Conservation (phyloP, 345 rosid genomes). For the Ricinus communis region DNA sequence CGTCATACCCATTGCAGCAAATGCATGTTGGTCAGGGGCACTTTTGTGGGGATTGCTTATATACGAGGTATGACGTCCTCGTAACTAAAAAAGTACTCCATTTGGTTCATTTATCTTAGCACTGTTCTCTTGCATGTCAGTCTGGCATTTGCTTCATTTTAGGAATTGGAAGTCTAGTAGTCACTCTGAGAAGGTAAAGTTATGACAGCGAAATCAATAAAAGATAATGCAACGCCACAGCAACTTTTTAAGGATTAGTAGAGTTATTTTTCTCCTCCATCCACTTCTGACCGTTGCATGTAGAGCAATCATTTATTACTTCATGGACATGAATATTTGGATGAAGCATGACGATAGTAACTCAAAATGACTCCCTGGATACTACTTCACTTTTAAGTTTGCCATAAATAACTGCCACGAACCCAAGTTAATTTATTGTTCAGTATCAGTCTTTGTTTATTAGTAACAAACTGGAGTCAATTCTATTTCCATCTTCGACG, state of each 20-base stretch:
- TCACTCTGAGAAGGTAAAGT: neutral
- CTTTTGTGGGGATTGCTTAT: conserved; percentile 44
- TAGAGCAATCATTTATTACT: no score
- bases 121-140: neutral
- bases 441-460: neutral
- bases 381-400: neutral
- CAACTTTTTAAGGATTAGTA: no score
- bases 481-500: conserved; percentile 9
- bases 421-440: no score
- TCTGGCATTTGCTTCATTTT: neutral
- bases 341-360: neutral
- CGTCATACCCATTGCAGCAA: conserved; percentile 33
- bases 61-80: conserved; percentile 28
- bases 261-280: no score
- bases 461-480: neutral
- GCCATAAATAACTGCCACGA: neutral
- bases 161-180: neutral
- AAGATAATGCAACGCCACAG: no score
- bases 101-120: neutral
- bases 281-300: neutral
- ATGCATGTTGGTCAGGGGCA: conserved; percentile 38
- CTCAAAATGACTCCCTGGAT: neutral
- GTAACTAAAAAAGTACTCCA: neutral
- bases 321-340: neutral
- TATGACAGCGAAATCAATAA: no score